Conservation (phyloP, 2,329 filamentous ascomycete genomes). For the Graphilbum sp. region DNA sequence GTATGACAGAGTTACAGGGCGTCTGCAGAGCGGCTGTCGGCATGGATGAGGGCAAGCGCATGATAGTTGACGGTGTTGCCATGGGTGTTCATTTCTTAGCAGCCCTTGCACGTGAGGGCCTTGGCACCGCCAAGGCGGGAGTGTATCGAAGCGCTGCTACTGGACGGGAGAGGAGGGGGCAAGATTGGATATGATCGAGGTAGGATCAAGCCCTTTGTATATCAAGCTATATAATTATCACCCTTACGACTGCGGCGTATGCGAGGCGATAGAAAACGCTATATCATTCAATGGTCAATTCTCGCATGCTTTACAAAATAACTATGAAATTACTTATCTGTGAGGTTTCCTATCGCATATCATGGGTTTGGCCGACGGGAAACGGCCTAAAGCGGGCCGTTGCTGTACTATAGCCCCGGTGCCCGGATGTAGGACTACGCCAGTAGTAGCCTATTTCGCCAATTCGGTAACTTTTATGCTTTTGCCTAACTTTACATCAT, state of each 20-base stretch:
- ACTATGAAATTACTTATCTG: neutral
- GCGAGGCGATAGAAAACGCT: no score
- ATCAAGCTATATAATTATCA: no score
- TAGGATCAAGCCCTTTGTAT: no score
- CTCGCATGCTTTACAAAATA: neutral
- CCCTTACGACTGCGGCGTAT: no score
- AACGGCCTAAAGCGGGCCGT: neutral
- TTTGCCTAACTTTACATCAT: no score
- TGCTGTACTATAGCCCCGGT: neutral
- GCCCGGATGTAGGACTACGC: neutral
- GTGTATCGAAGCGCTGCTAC: neutral
- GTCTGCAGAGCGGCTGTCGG: slow-evolving; percentile 28
- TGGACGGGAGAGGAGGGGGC: neutral
- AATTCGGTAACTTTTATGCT: no score
- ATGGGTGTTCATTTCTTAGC: slow-evolving; percentile 27
- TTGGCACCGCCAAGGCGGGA: slow-evolving; percentile 15
- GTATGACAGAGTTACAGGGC: slow-evolving; percentile 27
- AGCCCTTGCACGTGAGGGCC: slow-evolving; percentile 26
- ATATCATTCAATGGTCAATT: no score
- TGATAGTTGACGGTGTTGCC: slow-evolving; percentile 34
- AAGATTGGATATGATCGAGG: neutral
- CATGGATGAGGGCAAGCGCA: slow-evolving; percentile 21
- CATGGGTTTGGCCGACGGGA: neutral
- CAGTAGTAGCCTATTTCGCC: neutral
- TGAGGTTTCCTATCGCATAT: neutral